Evolutionary conservation across 768 basidiomycete species (phyloP).

Genomic region (Leccinellum rugosiceps): DNA sequence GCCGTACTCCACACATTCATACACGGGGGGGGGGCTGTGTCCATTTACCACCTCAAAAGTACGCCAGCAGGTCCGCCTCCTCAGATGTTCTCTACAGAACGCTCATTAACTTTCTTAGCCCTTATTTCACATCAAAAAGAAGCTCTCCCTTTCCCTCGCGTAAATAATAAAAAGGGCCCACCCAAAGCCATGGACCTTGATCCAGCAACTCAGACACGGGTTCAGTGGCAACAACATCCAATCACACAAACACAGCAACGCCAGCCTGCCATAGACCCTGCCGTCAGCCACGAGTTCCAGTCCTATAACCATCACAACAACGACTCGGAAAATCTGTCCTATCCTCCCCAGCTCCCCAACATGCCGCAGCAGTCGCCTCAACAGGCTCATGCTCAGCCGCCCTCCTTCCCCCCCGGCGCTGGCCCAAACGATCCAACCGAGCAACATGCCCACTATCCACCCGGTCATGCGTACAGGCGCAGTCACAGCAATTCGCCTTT

Average conservation of each 20-base stretch:
- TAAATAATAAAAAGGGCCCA: constrained; percentile 36
- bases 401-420: constrained; percentile 32
- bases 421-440: constrained; percentile 34
- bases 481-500: constrained; percentile 32
- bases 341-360: constrained; percentile 29
- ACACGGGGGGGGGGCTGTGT: constrained; percentile 22
- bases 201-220: constrained; percentile 33
- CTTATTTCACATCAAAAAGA: constrained; percentile 33
- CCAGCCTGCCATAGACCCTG: constrained; percentile 33
- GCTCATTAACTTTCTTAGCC: constrained; percentile 24
- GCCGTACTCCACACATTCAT: constrained; percentile 4
- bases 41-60: constrained; percentile 11
- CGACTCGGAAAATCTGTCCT: constrained; percentile 24
- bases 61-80: constrained; percentile 9
- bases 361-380: constrained; percentile 28
- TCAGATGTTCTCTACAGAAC: constrained; percentile 28
- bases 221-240: constrained; percentile 30
- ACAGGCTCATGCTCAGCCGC: constrained; percentile 36
- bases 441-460: constrained; percentile 34
- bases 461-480: constrained; percentile 33
- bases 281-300: constrained; percentile 33
- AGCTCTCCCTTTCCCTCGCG: constrained; percentile 33
- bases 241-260: constrained; percentile 34
- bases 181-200: constrained; percentile 34
- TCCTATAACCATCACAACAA: constrained; percentile 29